Base-by-base conservation (phyloP, 2,329 filamentous ascomycete genomes). In the Plenodomus biglobosus region DNA sequence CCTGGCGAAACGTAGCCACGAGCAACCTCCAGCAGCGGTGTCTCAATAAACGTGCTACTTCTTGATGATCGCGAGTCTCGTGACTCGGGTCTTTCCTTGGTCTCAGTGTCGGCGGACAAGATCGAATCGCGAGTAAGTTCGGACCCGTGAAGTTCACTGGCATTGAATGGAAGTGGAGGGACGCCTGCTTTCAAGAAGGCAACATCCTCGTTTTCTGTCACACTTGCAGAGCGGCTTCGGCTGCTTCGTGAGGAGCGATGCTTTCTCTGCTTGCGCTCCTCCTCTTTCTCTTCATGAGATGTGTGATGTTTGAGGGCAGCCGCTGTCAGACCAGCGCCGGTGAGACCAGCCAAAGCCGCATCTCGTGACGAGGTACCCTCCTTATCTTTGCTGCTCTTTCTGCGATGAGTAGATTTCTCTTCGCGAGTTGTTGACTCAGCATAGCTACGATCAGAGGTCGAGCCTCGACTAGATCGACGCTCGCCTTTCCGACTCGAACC, bases 71-170 rank as follows among this genome's bases (percentile, higher is more conserved):
- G 84, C 20, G 61, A 62, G 17, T 50, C 79, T 15, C 85, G 84
- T 21, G 61, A 62, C 16, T 50, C 79, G 15, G 88, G 86, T 42
- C 85, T 78, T 10, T 63, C 60, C 18, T 63, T 66, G 1, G 66
- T 69, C 55, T 90, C 89, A 0, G 88, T 89, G 21, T 88, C 85
- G 22, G 89, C 88, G 4, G 92, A 94, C 16, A 94, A 74, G 44
- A 97, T 89, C 0, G 92, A 96, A 15, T 87, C 87, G 59, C 92
- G 82, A 0, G 92, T 97, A 46, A 96, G 73, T 42, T 96, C 92
- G 0, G 92, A 95, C 36, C 88, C 84, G 22, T 46, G 42, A 48
- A 95, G 83, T 46, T 90, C 89, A 71, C 92, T 96, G 71, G 88
- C 86, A 53, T 96, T 80, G 38, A 69, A 64, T 2, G 92, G 92